Base-by-base conservation (phyloP, 805 yeast species). In the Metschnikowia kofuensis region DNA sequence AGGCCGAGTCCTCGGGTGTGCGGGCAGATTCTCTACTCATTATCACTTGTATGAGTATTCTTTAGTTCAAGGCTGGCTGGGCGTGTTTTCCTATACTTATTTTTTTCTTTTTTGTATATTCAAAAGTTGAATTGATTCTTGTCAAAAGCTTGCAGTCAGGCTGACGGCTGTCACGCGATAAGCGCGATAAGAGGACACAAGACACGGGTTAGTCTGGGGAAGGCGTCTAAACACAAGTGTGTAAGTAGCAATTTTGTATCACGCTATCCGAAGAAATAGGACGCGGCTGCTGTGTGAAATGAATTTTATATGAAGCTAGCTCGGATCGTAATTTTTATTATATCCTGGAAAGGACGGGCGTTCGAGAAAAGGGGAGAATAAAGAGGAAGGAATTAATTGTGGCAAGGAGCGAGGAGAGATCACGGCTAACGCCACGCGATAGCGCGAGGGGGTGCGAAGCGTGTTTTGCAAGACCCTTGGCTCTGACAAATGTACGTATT, bases 1-100 rank as follows among this genome's bases (percentile, higher is more conserved):
- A 39, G 45, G 45, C 44, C 27, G 49, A 45, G 13, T 47, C 41
- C 4, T 46, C 44, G 21, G 45, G 47, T 16, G 42, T 27, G 16
- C 32, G 35, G 28, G 27, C 30, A 13, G 40, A 42, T 21, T 44
- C 47, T n/a, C 26, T 16, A 26, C 38, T 44, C 41, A 37, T 44
- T 13, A 5, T 34, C 15, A 13, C n/a, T 14, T 34, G 16, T 11
- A 13, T 12, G 8, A 12, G 8, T 10, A 6, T 6, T 34, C 14
- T 34, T 34, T 11, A 34, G 10, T 10, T 10, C 31, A 7, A 10
- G 31, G 10, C 31, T 7, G 10, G 31, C 31, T 29, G 31, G 10
- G 31, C 31, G 7, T 29, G 10, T 29, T 29, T 29, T 8, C 7
- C 7, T 8, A 29, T 29, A 8, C 10, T 29, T 29, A 29, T 29